These are phyloP conservation scores for Neurospora sp. DNA, from an alignment of 2,329 filamentous ascomycete genomes.

Conservation along the genomic window DNA sequence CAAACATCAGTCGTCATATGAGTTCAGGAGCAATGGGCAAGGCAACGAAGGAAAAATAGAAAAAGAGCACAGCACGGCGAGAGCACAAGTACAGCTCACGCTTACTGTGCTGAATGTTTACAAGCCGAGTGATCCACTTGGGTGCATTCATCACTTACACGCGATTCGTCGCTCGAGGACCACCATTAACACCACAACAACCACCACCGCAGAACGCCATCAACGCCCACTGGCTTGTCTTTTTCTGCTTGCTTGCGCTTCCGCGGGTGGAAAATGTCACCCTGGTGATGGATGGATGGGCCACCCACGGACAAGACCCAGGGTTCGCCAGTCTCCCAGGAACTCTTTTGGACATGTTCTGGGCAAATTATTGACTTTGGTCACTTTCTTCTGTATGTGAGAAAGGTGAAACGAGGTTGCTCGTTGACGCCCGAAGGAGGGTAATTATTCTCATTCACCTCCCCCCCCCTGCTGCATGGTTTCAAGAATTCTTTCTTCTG, in stretches of 20 bases:
- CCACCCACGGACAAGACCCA: neutral
- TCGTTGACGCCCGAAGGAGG: neutral
- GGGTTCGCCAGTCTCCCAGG: neutral
- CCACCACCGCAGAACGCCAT: neutral
- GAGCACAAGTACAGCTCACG: neutral
- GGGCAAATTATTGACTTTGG: neutral
- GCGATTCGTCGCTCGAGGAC: neutral
- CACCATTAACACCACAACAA: neutral
- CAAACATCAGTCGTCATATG: neutral
- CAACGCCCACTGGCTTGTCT: neutral
- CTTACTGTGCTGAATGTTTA: neutral
- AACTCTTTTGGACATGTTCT: neutral
- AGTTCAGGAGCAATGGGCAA: neutral
- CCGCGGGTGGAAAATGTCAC: neutral
- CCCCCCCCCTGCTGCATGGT: neutral
- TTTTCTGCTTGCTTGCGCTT: neutral
- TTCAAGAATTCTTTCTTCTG: neutral
- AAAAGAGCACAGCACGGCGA: neutral
- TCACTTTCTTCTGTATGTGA: neutral
- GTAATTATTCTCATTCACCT: neutral
- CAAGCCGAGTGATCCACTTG: neutral
- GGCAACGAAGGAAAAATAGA: neutral
- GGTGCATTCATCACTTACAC: neutral
- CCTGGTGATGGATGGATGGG: neutral
- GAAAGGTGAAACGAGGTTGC: neutral